Percentiles rank a stretch among this genome's conserved stretches.
Conservation (phyloP, 2,329 filamentous ascomycete genomes). For the Trichothecium roseum region DNA sequence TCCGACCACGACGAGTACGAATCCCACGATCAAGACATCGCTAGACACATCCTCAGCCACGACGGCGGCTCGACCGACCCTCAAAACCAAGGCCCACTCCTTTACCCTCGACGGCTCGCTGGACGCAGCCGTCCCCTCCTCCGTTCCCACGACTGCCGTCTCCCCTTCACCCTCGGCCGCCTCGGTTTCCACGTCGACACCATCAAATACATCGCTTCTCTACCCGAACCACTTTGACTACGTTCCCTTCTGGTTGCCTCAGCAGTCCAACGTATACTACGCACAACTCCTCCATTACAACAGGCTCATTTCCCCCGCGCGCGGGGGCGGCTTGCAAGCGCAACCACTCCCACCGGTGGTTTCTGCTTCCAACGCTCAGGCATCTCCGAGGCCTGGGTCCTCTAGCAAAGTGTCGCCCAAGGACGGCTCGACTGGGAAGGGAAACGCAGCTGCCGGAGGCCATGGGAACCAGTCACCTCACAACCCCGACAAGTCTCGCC, state of each 20-base stretch:
- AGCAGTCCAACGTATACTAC: constrained; percentile 49
- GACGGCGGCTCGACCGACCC: not conserved
- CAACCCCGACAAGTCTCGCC: constrained; percentile 48
- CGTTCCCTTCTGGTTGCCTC: constrained; percentile 42
- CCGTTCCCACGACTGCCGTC: constrained; percentile 6
- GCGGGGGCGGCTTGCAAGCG: constrained; percentile 45
- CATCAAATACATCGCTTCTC: constrained; percentile 13
- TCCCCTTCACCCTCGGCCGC: constrained; percentile 9
- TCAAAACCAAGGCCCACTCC: not conserved
- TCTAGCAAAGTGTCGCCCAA: constrained; percentile 50
- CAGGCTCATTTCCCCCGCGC: constrained; percentile 48
- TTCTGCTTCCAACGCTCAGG: constrained; percentile 45
- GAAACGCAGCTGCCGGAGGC: constrained; percentile 37
- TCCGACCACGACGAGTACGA: constrained; percentile 1
- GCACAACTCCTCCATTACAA: constrained; percentile 56
- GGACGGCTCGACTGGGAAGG: constrained; percentile 34
- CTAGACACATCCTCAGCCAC: constrained; percentile 2
- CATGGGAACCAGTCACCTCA: constrained; percentile 55
- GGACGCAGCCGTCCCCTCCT: constrained; percentile 13
- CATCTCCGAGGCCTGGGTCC: constrained; percentile 45
- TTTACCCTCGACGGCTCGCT: constrained; percentile 17
- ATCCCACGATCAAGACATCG: constrained; percentile 4
- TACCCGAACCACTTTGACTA: constrained; percentile 38
- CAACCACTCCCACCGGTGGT: constrained; percentile 44
- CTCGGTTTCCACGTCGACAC: no score